phyloP scores from a whole-genome alignment of 2,329 filamentous ascomycete species.

The Pseudocercospora cruenta region DNA sequence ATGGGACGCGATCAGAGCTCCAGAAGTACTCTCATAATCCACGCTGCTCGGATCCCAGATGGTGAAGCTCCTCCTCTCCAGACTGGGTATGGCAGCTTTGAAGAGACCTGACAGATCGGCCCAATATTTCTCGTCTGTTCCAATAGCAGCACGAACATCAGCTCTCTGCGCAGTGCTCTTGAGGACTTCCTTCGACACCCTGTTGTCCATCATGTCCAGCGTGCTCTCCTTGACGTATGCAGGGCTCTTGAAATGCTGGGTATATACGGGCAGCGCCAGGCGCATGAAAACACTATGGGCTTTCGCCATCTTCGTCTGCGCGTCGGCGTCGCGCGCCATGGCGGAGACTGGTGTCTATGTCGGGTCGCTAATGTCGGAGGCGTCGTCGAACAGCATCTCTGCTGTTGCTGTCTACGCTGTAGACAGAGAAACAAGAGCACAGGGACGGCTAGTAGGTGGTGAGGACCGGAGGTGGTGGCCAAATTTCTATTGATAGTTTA shows the following conservation, averaged over 20 bases:
- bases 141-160: constrained; percentile 58
- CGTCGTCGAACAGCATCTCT: neutral
- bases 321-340: constrained; percentile 27
- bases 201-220: constrained; percentile 59
- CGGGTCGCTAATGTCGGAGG: neutral
- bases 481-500: neutral
- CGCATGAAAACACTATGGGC: constrained; percentile 50
- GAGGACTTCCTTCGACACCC: constrained; percentile 62
- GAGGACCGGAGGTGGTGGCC: neutral
- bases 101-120: constrained; percentile 61
- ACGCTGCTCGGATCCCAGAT: constrained; percentile 60
- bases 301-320: constrained; percentile 25
- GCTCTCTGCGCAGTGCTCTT: constrained; percentile 61
- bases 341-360: neutral
- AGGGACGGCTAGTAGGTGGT: neutral
- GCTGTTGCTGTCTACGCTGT: neutral
- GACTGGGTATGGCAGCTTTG: constrained; percentile 62
- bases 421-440: neutral
- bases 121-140: constrained; percentile 62
- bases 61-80: constrained; percentile 65
- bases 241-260: constrained; percentile 63
- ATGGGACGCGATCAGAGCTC: constrained; percentile 64
- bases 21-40: constrained; percentile 62
- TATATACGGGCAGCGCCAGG: constrained; percentile 52
- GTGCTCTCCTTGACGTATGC: constrained; percentile 63